Conservation (phyloP, 2,329 filamentous ascomycete genomes). For the Hypoxylon rubiginosum region DNA sequence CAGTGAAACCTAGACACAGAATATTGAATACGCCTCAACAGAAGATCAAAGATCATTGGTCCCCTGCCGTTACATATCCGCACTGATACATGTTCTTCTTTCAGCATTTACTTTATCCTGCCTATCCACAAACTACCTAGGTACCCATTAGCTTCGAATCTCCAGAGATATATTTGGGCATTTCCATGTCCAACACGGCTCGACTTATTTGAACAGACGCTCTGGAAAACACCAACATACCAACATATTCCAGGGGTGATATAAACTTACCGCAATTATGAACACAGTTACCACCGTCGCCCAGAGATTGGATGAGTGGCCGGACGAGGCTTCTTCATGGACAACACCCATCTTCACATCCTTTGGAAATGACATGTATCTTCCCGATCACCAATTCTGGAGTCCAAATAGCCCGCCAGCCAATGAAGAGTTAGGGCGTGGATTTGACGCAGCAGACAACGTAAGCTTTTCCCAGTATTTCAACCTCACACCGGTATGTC, state of each 20-base stretch:
- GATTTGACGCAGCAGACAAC: slow-evolving; percentile 19
- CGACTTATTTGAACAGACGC: too few species aligned
- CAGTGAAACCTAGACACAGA: slow-evolving; percentile 11
- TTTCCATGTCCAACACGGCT: neutral
- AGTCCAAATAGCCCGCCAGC: neutral
- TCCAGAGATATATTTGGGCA: neutral
- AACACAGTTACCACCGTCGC: slow-evolving; percentile 9
- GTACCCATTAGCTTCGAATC: neutral
- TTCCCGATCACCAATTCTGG: slow-evolving; percentile 30
- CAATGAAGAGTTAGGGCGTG: slow-evolving; percentile 11
- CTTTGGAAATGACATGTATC: slow-evolving; percentile 22
- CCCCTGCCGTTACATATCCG: neutral
- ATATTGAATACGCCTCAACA: slow-evolving; percentile 12
- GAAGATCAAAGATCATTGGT: neutral
- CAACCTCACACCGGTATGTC: neutral
- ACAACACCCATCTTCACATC: slow-evolving; percentile 28
- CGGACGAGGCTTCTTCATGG: slow-evolving; percentile 24
- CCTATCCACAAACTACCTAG: neutral
- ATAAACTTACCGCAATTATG: slow-evolving; percentile 17
- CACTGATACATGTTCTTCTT: neutral
- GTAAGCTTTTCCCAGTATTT: slow-evolving; percentile 5
- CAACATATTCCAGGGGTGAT: neutral
- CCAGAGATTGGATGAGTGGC: slow-evolving; percentile 25
- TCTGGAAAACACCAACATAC: neutral
- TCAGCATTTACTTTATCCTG: neutral